phyloP scores from a whole-genome alignment of 441 rosid genomes.

The Euphorbia celastroides region DNA sequence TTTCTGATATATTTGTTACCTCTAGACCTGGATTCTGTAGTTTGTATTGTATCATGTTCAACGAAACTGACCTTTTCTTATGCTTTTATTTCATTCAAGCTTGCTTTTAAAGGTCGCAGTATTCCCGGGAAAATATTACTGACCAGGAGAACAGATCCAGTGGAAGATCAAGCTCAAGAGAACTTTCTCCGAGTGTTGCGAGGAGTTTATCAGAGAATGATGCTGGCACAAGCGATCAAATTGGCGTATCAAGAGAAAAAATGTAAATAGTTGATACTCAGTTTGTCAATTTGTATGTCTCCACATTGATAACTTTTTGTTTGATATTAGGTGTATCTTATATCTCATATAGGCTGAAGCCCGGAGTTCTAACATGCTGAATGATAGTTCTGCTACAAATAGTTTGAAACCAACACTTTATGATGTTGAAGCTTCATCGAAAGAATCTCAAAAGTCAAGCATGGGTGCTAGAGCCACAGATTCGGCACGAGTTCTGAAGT shows the following conservation, averaged over 20 bases:
- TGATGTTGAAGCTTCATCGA: constrained; percentile 36
- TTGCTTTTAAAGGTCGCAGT: constrained; percentile 88
- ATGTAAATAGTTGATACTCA: constrained; percentile 6
- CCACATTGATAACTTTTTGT: background rate
- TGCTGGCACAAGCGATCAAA: constrained; percentile 54
- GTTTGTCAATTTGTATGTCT: background rate
- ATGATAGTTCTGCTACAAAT: constrained; percentile 31
- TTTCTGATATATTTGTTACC: background rate
- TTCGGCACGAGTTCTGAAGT: constrained; percentile 77
- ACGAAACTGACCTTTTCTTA: constrained; percentile 3
- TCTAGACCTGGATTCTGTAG: background rate
- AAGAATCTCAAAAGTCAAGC: constrained; percentile 48
- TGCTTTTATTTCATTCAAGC: constrained; percentile 28
- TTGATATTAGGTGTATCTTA: constrained; percentile 3
- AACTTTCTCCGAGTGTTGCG: constrained; percentile 51
- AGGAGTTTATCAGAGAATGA: constrained; percentile 77
- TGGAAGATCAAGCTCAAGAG: constrained; percentile 38
- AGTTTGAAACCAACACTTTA: constrained; percentile 47
- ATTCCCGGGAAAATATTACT: constrained; percentile 83
- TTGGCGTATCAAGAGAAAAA: constrained; percentile 45
- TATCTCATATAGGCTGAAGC: constrained; percentile 44
- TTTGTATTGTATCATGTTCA: background rate
- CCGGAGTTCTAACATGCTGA: constrained; percentile 34
- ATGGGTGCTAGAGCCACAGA: constrained; percentile 87
- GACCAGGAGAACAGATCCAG: constrained; percentile 68